Evolutionary conservation across 2,329 filamentous ascomycete genomes (phyloP).

Genomic region (Triangularia verruculosa): DNA sequence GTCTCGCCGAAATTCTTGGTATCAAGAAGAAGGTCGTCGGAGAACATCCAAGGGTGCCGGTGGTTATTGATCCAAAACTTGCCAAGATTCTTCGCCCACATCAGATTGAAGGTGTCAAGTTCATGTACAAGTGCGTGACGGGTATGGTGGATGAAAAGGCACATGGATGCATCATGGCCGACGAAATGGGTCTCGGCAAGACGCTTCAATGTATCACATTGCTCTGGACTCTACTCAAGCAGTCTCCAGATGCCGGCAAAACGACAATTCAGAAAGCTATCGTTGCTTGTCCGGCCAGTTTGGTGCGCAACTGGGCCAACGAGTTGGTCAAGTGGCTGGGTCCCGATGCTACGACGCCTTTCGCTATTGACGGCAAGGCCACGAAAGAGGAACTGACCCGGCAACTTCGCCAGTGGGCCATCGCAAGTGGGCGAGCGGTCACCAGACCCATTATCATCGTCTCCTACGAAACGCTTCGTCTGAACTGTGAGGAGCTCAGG

Average conservation of each 20-base stretch:
- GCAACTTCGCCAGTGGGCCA: conserved; percentile 92
- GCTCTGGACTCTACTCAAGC: conserved; percentile 94
- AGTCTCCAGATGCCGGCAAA: conserved; percentile 93
- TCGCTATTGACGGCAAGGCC: conserved; percentile 95
- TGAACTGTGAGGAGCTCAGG: conserved; percentile 87
- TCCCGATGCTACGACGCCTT: conserved; percentile 83
- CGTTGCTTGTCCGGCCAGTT: conserved; percentile 91
- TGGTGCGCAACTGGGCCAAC: conserved; percentile 98
- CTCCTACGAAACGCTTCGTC: conserved; percentile 90
- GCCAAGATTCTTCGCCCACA: conserved; percentile 90
- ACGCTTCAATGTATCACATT: conserved; percentile 95
- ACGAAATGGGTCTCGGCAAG: conserved; percentile 98
- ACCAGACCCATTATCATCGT: conserved; percentile 94
- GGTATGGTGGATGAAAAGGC: conserved; percentile 93
- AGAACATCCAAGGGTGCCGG: conserved; percentile 83
- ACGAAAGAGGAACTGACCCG: conserved; percentile 88
- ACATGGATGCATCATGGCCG: conserved; percentile 98
- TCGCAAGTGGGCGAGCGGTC: conserved; percentile 82
- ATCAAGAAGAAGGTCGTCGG: conserved; percentile 85
- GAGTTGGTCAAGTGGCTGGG: conserved; percentile 96
- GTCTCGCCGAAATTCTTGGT: conserved; percentile 88
- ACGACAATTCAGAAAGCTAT: conserved; percentile 93
- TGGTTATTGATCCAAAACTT: conserved; percentile 89
- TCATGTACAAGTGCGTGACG: conserved; percentile 91
- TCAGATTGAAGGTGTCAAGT: conserved; percentile 97